phyloP scores from a whole-genome alignment of 371 early-diverging fungal species.

The Thermomucor indicae-seudaticae region DNA sequence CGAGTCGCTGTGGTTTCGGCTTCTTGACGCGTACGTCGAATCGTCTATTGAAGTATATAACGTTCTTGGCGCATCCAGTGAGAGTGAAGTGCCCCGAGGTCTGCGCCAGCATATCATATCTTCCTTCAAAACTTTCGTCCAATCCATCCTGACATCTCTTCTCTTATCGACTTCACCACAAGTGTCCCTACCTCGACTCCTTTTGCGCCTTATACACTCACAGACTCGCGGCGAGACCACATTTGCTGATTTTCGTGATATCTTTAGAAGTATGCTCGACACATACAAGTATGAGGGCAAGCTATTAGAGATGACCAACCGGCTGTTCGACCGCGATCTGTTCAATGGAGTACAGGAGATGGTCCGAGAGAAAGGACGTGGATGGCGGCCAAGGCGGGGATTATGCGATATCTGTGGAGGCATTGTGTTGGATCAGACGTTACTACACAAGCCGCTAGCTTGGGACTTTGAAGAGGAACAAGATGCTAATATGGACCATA shows the following conservation, averaged over 20 bases:
- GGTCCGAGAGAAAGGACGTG: slow-evolving; percentile 51
- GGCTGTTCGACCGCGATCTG: slow-evolving; percentile 64
- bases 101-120: slow-evolving; percentile 40
- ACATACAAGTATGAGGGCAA: slow-evolving; percentile 75
- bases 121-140: slow-evolving; percentile 61
- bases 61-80: slow-evolving; percentile 9
- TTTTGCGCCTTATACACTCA: slow-evolving; percentile 60
- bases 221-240: slow-evolving; percentile 54
- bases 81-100: slow-evolving; percentile 17
- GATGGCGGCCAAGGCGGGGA: slow-evolving; percentile 60
- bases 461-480: slow-evolving; percentile 22
- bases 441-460: slow-evolving; percentile 31
- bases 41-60: slow-evolving; percentile 38
- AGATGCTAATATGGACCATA: too few relatives aligned
- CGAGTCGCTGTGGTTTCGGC: slow-evolving; percentile 65
- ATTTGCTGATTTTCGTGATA: slow-evolving; percentile 71
- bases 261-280: slow-evolving; percentile 73
- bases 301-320: slow-evolving; percentile 67
- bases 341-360: slow-evolving; percentile 55
- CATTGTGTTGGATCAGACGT: slow-evolving; percentile 41
- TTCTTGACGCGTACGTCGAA: slow-evolving; percentile 62
- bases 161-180: slow-evolving; percentile 63
- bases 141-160: slow-evolving; percentile 59
- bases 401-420: slow-evolving; percentile 57
- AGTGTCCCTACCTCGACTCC: slow-evolving; percentile 61